These are phyloP conservation scores for Pseudonectria foliicola DNA, from an alignment of 2,329 filamentous ascomycete species.

Conservation along the genomic window DNA sequence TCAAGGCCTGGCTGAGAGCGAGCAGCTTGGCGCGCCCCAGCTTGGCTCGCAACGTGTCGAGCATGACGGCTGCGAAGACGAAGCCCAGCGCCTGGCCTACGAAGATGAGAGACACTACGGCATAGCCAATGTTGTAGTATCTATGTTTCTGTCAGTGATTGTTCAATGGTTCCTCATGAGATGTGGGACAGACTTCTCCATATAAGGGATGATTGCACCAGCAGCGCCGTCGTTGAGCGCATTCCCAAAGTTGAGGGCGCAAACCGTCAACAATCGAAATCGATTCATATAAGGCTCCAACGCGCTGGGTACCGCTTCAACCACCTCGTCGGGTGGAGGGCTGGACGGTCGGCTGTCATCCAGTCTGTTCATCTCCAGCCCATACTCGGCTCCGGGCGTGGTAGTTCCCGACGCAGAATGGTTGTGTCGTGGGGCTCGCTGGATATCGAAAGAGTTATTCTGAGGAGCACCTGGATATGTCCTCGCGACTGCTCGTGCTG, in stretches of 20 bases:
- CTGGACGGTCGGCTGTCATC: conserved; percentile 40
- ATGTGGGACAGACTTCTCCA: conserved; percentile 48
- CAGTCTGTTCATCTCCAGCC: conserved; percentile 37
- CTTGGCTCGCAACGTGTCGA: conserved; percentile 54
- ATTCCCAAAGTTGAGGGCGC: conserved; percentile 59
- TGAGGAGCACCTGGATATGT: conserved; percentile 33
- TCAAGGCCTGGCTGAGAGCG: conserved; percentile 48
- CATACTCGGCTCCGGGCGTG: conserved; percentile 8
- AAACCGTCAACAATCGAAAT: conserved; percentile 58
- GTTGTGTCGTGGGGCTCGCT: conserved; percentile 12
- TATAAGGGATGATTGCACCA: conserved; percentile 74
- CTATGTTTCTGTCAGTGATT: conserved; percentile 22
- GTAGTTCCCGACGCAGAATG: conserved; percentile 3
- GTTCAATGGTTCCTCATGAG: accelerated
- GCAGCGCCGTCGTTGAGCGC: conserved; percentile 70
- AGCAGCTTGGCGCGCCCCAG: conserved; percentile 61
- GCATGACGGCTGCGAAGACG: conserved; percentile 61
- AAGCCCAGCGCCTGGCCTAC: conserved; percentile 72
- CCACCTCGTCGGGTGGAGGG: conserved; percentile 32
- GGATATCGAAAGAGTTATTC: conserved; percentile 24
- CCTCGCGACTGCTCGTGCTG: conserved; percentile 31
- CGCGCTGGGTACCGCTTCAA: conserved; percentile 47
- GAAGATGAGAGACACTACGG: conserved; percentile 74
- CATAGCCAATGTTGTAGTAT: conserved; percentile 69
- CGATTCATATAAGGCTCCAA: conserved; percentile 61